Percentiles rank a stretch among this genome's conserved stretches.
These are phyloP conservation scores for Fusarium fracticaudum DNA, from an alignment of 2,329 filamentous ascomycete genomes.

Conservation along the genomic window DNA sequence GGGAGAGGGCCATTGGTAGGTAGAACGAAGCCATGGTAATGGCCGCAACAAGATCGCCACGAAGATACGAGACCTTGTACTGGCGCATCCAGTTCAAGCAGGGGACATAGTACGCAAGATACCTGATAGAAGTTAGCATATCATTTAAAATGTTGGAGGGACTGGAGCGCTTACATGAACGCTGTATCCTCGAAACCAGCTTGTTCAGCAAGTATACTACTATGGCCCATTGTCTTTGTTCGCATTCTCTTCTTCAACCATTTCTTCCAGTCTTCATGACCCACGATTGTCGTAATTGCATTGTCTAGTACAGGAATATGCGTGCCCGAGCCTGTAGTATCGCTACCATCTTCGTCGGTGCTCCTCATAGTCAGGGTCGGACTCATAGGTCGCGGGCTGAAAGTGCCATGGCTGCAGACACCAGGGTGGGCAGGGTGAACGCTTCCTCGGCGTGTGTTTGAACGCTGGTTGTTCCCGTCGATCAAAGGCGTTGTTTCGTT, in stretches of 20 bases:
- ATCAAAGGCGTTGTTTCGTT: slow-evolving; percentile 65
- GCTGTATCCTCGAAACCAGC: slow-evolving; percentile 79
- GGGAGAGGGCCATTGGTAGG: slow-evolving; percentile 94
- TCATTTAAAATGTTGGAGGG: background rate
- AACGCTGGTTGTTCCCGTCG: slow-evolving; percentile 38
- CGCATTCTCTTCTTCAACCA: slow-evolving; percentile 62
- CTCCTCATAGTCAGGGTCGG: slow-evolving; percentile 50
- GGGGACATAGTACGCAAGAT: slow-evolving; percentile 92
- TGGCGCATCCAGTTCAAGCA: slow-evolving; percentile 90
- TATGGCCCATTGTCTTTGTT: slow-evolving; percentile 76
- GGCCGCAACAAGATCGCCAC: slow-evolving; percentile 87
- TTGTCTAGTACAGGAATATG: slow-evolving; percentile 52
- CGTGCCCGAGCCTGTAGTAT: slow-evolving; percentile 47
- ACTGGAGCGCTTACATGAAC: slow-evolving; percentile 70
- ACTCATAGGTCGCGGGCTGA: slow-evolving; percentile 72
- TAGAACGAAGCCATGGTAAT: slow-evolving; percentile 99
- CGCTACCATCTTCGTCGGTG: slow-evolving; percentile 45
- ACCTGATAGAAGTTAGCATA: slow-evolving; percentile 61
- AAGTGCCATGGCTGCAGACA: slow-evolving; percentile 77
- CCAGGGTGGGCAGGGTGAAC: slow-evolving; percentile 54
- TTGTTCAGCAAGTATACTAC: slow-evolving; percentile 74
- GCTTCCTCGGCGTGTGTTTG: slow-evolving; percentile 30
- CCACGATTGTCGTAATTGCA: slow-evolving; percentile 50
- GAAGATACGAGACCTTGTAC: slow-evolving; percentile 83
- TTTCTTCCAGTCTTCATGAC: slow-evolving; percentile 57